Conservation (phyloP, 306 rosid species). For the Quercus engelmannii region DNA sequence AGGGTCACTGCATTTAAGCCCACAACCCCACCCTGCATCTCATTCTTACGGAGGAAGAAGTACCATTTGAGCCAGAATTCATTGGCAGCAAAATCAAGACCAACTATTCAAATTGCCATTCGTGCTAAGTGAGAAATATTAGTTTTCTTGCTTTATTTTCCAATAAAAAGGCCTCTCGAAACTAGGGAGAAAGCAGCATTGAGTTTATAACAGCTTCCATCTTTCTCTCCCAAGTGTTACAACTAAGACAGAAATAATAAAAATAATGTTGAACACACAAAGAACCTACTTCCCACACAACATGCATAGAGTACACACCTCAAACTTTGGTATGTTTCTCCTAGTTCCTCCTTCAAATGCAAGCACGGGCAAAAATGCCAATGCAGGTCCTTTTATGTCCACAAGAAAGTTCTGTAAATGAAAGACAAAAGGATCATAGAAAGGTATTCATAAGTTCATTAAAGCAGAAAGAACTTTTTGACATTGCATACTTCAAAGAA, state of each 20-base stretch:
- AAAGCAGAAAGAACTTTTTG: background rate
- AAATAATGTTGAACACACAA: background rate
- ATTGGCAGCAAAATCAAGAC: background rate
- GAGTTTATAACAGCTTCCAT: background rate
- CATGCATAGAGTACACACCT: slow-evolving; percentile 43
- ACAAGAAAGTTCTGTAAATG: slow-evolving; percentile 75
- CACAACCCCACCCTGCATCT: too few relatives aligned
- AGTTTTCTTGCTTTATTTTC: background rate
- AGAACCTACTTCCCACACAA: background rate
- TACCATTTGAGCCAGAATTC: too few relatives aligned
- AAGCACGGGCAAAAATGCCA: slow-evolving; percentile 87
- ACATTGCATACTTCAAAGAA: background rate
- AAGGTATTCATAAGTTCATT: background rate
- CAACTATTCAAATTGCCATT: background rate
- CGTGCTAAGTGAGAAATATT: background rate
- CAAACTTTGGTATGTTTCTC: slow-evolving; percentile 89
- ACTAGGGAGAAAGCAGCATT: too few relatives aligned
- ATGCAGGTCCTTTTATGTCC: slow-evolving; percentile 84
- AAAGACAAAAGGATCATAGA: background rate
- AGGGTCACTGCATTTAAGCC: background rate
- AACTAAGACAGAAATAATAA: background rate
- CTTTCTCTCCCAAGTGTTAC: background rate
- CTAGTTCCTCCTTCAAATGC: slow-evolving; percentile 99
- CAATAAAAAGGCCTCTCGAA: background rate
- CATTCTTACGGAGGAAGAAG: too few relatives aligned